Evolutionary conservation across 2,329 filamentous ascomycete species (phyloP), one percentile per base, ranked within the genome.

Genomic region (Peltaster fructicola): DNA sequence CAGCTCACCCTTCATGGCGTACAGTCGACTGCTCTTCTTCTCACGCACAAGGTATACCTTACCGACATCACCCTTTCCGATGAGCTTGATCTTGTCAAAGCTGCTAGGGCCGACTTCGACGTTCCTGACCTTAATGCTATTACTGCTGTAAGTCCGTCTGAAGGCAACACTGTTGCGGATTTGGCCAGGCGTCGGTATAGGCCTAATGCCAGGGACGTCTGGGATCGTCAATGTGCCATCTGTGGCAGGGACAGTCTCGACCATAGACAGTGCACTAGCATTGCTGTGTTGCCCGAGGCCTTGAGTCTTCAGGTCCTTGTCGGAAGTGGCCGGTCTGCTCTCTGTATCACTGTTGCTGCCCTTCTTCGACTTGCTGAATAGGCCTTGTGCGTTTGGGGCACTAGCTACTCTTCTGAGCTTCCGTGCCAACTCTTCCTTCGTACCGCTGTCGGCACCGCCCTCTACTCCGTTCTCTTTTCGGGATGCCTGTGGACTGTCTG

Each of bases 61-160:
- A 33, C 88, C 88, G 13, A 98, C 88, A 53, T 98, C 88, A 30
- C 88, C 88, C 59, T 98, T 98, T 29, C 88, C 88, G 46, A 98
- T 93, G 54, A 98, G 65, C 54, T 98, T 98, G 54, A 98, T 93
- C 68, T 98, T 98, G 63, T 98, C 88, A 44, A 98, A 98, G 50
- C 85, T 95, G 34, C 78, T 65, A 1, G 88, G 88, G 1, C 82
- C 79, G 17, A 98, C 88, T 54, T 98, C 88, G 23, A 98, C 88
- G 49, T 92, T 82, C 42, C 88, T 71, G 38, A 95, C 80, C 56
- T 98, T 98, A 62, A 98, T 98, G 19, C 88, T 95, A 53, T 95
- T 98, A 38, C 85, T 93, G 54, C 88, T 95, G 52, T 98, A 98
- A 3, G 88, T 98, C 48, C 88, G 69, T 44, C 88, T 67, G 56